Evolutionary conservation across 495 filamentous ascomycete species (phyloP), one percentile per base, ranked within the genome.

Genomic region (Hypoxylon trugodes): DNA sequence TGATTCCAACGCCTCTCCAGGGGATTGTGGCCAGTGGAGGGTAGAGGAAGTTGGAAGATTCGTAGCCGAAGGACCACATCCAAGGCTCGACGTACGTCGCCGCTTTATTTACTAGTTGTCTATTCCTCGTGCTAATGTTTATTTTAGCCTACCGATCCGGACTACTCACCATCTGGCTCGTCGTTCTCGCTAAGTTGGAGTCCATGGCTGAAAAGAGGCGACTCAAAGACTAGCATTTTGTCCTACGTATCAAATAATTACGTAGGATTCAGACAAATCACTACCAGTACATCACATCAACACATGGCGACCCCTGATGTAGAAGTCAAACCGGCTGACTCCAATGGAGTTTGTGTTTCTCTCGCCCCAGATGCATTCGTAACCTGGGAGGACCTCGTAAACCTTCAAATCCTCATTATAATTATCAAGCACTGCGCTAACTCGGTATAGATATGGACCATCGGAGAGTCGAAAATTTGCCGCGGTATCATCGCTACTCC

Each of bases 121-220:
- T 51, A 33, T 50, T 54, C 16, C 8, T 9, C 4, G 7, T 51
- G 7, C 52, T 61, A 26, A 66, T 26, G 2, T 1, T 25, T 35
- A 5, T 15, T 22, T 6, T 26, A 69, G 69, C 53, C 59, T 4
- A 61, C 57, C 21, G 77, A 81, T 32, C 76, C 77, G 0, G 76
- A 81, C 36, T 79, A 59, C 22, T 66, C 65, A 0, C 75, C 76
- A 6, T 73, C 54, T 25, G 75, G 75, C 9, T 81, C 77, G 1
- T 76, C 76, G 7, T 82, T 79, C 36, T 74, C 77, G 1, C 65
- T 82, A 7, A 77, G 60, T 38, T 81, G 73, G 68, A 76, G 77
- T 25, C 78, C 79, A 0, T 81, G 78, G 79, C 24, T 77, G 3
- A 61, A 63, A 32, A 61, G 41, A 3, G 72, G 63, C 2, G 48